Percentiles rank a stretch among this genome's conserved stretches.
These are phyloP conservation scores for Entomophthora muscae DNA, from an alignment of 371 early-diverging fungal genomes.

Conservation along the genomic window DNA sequence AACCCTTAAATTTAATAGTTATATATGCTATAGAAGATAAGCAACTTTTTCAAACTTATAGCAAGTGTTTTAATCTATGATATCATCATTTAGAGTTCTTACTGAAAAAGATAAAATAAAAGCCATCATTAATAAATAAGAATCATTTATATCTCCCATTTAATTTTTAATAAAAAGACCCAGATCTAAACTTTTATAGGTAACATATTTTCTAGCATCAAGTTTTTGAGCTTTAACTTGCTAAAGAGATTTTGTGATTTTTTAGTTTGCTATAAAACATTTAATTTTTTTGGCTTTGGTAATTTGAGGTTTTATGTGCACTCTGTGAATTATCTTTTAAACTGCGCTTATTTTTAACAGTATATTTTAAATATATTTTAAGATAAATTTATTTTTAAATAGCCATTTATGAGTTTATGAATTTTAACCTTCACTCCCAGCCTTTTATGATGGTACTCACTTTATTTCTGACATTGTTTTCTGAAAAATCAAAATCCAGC, in stretches of 20 bases:
- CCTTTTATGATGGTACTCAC: no score
- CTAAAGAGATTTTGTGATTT: background rate
- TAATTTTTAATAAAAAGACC: no score
- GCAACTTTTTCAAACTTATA: no score
- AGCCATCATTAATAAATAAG: background rate
- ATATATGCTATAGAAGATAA: no score
- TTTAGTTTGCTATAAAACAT: background rate
- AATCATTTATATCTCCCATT: background rate
- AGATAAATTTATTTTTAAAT: background rate
- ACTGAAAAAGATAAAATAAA: no score
- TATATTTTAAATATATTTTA: background rate
- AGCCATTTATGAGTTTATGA: background rate
- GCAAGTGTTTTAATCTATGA: no score
- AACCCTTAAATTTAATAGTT: no score
- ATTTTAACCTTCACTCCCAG: no score
- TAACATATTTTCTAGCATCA: background rate
- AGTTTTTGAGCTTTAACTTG: background rate
- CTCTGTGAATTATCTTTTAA: background rate
- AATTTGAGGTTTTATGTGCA: background rate
- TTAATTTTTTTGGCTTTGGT: background rate
- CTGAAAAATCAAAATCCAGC: no score
- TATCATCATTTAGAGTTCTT: no score
- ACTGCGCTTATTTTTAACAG: no score
- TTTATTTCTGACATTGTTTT: no score
- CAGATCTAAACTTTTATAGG: background rate